Percentiles rank a stretch among this genome's conserved stretches.
phyloP scores from a whole-genome alignment of 495 filamentous ascomycete species.

The Hyaloscypha finlandica region DNA sequence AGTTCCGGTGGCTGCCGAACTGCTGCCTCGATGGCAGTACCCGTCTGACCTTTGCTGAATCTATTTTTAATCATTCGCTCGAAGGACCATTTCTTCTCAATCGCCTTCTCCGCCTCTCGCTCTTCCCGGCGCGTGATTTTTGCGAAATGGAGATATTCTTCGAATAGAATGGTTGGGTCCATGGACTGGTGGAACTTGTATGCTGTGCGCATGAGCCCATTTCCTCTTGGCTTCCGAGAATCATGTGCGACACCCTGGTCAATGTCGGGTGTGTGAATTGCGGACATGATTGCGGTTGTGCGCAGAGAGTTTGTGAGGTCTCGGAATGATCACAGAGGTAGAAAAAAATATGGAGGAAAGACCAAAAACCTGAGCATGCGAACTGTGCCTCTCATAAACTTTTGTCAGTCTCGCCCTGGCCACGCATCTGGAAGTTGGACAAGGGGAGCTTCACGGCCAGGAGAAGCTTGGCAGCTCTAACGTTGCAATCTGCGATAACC shows the following conservation, averaged over 20 bases:
- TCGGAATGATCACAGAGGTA: too few relatives aligned
- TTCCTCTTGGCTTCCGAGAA: background rate
- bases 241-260: background rate
- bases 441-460: too few relatives aligned
- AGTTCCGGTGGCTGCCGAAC: background rate
- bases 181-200: background rate
- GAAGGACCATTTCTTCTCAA: background rate
- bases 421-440: too few relatives aligned
- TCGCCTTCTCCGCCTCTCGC: background rate
- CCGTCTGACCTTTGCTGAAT: background rate
- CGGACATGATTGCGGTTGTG: background rate
- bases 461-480: too few relatives aligned
- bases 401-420: too few relatives aligned
- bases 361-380: too few relatives aligned
- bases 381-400: too few relatives aligned
- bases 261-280: background rate
- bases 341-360: too few relatives aligned
- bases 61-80: background rate
- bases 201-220: background rate
- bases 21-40: background rate
- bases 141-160: slow-evolving; percentile 14
- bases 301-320: too few relatives aligned
- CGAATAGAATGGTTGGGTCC: slow-evolving; percentile 1
- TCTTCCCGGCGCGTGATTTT: background rate
- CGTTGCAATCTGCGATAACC: too few relatives aligned